Percentiles rank a stretch among this genome's conserved stretches.
These are phyloP conservation scores for Colletotrichum phormii DNA, from an alignment of 2,329 filamentous ascomycete genomes.

Conservation along the genomic window DNA sequence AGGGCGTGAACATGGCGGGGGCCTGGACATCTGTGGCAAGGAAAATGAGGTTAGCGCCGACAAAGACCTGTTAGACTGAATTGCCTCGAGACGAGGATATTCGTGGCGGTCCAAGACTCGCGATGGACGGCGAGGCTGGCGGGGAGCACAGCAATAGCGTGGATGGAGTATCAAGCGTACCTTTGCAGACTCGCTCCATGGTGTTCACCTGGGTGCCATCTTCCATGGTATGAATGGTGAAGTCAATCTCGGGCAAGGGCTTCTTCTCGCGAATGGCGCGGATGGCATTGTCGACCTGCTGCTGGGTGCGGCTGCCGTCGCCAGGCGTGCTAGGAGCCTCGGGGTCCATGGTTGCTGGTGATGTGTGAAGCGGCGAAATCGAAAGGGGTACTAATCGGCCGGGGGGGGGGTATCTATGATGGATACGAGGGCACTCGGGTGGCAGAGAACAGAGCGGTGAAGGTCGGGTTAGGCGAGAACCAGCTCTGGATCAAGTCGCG, in stretches of 20 bases:
- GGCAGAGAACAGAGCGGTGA: constrained; percentile 34
- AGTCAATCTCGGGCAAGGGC: constrained; percentile 97
- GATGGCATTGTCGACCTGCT: constrained; percentile 87
- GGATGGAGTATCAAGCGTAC: constrained; percentile 61
- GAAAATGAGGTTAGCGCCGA: constrained; percentile 35
- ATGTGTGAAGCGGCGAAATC: constrained; percentile 7
- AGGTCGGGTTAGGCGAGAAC: constrained; percentile 10
- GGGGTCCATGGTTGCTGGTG: constrained; percentile 58
- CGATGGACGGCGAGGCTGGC: constrained; percentile 39
- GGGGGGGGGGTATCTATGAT: constrained; percentile 32
- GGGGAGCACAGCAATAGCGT: constrained; percentile 29
- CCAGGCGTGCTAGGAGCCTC: constrained; percentile 50
- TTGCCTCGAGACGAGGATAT: not conserved
- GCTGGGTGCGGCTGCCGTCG: constrained; percentile 62
- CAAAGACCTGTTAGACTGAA: not conserved
- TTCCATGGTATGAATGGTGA: constrained; percentile 98
- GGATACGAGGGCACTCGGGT: not conserved
- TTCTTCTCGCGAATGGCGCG: constrained; percentile 95
- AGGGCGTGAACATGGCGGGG: constrained; percentile 91
- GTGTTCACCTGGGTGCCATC: constrained; percentile 97
- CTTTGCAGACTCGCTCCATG: constrained; percentile 96
- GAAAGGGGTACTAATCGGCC: constrained; percentile 19
- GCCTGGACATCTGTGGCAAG: constrained; percentile 87
- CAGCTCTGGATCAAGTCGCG: constrained; percentile 34
- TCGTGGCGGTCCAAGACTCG: constrained; percentile 11